A percentile compares a stretch with the other conserved stretches of the same genome.
These are phyloP conservation scores for Auxenochlorella protothecoides DNA, from an alignment of 139 green algal species.

Conservation along the genomic window DNA sequence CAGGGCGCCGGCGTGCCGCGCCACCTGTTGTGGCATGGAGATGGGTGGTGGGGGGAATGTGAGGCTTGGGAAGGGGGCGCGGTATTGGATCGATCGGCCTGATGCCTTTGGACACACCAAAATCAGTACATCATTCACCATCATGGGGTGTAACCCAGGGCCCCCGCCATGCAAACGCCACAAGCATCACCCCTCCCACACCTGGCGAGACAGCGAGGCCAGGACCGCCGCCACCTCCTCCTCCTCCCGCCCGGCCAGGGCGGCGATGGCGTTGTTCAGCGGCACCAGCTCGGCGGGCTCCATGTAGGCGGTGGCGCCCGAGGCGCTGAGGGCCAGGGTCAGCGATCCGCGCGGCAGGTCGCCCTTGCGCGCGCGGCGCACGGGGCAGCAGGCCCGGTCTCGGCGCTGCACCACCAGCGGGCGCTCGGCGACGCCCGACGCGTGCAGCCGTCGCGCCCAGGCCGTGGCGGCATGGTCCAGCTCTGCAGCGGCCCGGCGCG, in stretches of 20 bases:
- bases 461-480: constrained; percentile 35
- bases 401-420: constrained; percentile 32
- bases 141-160: no score
- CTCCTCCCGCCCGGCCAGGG: constrained; percentile 44
- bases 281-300: constrained; percentile 57
- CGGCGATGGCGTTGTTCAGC: constrained; percentile 70
- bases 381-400: constrained; percentile 33
- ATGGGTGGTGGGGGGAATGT: no score
- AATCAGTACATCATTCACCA: no score
- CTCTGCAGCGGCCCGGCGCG: constrained; percentile 29
- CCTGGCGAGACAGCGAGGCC: constrained; percentile 25
- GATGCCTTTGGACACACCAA: no score
- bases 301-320: constrained; percentile 73
- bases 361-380: constrained; percentile 41
- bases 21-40: constrained; percentile 6
- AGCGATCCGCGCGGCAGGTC: constrained; percentile 50
- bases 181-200: constrained; percentile 3
- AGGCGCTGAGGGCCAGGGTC: constrained; percentile 31
- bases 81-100: no score
- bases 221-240: constrained; percentile 51
- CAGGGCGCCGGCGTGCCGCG: constrained; percentile 9
- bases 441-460: constrained; percentile 32
- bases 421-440: constrained; percentile 41
- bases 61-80: no score
- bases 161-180: no score